Base-by-base conservation (phyloP, 768 basidiomycete genomes). In the Boletus insuetus region DNA sequence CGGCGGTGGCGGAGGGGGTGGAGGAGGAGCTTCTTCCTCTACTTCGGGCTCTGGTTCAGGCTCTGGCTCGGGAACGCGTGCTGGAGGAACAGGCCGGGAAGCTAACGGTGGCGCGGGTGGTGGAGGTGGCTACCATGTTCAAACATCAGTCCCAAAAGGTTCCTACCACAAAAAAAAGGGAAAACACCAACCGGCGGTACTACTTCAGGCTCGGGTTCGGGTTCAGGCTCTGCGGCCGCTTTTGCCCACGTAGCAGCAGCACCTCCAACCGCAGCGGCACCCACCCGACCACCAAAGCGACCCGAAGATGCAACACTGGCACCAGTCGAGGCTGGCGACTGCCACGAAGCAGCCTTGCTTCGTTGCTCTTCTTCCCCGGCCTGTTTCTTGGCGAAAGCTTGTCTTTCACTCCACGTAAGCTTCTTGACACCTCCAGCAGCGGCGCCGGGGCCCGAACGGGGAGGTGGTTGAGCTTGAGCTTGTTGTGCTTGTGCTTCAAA, bases 381-480 rank as follows among this genome's bases (percentile, higher is more conserved):
- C 62, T 92, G 89, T 66, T 87, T 87, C 77, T 94, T 95, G 1
- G 93, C 88, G n/a, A 87, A 74, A 0, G 91, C 94, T 67, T 98
- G 95, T 20, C 95, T 80, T 69, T 98, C 90, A 54, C 82, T 89
- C 96, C 96, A 98, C 0, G 95, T 96, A 58, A 96, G 70, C 70
- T 93, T 95, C 76, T 91, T 91, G 1, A 76, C 54, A 1, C 79
- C 82, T 20, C 74, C 74, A 4, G 56, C 39, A 19, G 47, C 12
- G 9, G 54, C 17, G 34, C 44, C 51, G 22, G 49, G 24, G 26
- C 64, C 12, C 61, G 58, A 26, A 67, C 58, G 53, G 54, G 59
- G 9, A 64, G 60, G n/a, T 63, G 62, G 73, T 55, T n/a, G 73
- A n/a, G 17, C 70, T 12, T 61, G 56, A n/a, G 43, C 13, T 60